Base-by-base conservation (phyloP, 1,284 basidiomycete genomes). In the Cutaneotrichosporon arboriforme region DNA sequence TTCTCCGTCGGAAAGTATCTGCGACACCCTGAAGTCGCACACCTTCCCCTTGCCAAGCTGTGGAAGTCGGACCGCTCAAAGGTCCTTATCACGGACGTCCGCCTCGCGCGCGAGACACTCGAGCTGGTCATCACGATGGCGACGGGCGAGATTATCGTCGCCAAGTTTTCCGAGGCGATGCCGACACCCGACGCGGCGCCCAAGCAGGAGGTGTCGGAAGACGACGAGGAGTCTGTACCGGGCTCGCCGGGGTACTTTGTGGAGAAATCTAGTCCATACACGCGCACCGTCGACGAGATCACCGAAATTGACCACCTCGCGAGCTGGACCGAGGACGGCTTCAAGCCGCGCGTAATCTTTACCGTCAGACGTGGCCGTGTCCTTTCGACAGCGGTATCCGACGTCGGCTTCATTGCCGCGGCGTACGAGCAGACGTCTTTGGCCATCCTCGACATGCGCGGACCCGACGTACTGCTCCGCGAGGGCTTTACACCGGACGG, bases 351-450 rank as follows among this genome's bases (percentile, higher is more conserved):
- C 35, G 80, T 86, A 23, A 77, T 86, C 52, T 69, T 88, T 22
- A 76, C 76, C n/a, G 70, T 81, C 23, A 70, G 75, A 20, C 77
- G 76, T 49, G 83, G 81, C 0, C 73, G 76, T 2, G 77, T 82
- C 2, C 77, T 80, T 3, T 77, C 81, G 15, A 82, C 78, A 62
- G 82, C 84, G 2, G 70, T 87, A 14, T 84, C 84, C 1, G 83
- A 88, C 67, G 81, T 85, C 50, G 87, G 88, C 3, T 88, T 91
- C 67, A 73, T 88, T 36, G 85, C 87, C 1, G 78, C 84, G 2
- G 82, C 84, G 1, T 88, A 85, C 65, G 68, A 72, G 5, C 80
- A 81, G 49, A 83, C 83, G 3, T 77, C 80, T 2, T 56, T 90
- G 17, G 74, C 81, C 21, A 73, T 90, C 31, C 68, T 89, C 17